These are phyloP conservation scores for Nicotiana tabacum DNA, from an alignment of 257 asterid genomes.

Conservation along the genomic window DNA sequence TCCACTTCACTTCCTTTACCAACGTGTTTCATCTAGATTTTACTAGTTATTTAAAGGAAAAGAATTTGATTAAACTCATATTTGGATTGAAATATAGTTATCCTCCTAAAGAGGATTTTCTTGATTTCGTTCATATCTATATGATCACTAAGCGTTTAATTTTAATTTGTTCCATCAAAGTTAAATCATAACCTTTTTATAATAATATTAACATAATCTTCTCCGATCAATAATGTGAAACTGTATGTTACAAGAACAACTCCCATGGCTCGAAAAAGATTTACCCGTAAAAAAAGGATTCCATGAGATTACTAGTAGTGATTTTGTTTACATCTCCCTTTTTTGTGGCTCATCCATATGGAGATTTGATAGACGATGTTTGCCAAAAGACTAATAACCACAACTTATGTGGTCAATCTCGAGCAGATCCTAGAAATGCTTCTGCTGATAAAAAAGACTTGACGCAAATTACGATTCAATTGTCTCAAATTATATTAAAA, in stretches of 20 bases:
- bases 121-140: background rate
- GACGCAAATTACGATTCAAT: background rate
- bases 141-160: too few species aligned
- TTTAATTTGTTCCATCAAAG: background rate
- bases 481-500: background rate
- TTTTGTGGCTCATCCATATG: background rate
- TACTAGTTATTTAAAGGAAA: background rate
- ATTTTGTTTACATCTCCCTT: background rate
- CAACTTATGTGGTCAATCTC: background rate
- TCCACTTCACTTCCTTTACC: background rate
- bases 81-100: background rate
- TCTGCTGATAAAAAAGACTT: background rate
- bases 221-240: background rate
- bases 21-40: background rate
- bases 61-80: background rate
- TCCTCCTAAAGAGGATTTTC: background rate
- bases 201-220: background rate
- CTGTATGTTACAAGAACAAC: background rate
- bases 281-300: background rate
- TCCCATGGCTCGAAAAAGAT: background rate
- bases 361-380: background rate
- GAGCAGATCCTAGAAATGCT: background rate
- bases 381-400: background rate
- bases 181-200: background rate
- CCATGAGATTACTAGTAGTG: background rate